These are phyloP conservation scores for Phycomyces nitens DNA, from an alignment of 192 early-diverging fungal species.

Conservation along the genomic window DNA sequence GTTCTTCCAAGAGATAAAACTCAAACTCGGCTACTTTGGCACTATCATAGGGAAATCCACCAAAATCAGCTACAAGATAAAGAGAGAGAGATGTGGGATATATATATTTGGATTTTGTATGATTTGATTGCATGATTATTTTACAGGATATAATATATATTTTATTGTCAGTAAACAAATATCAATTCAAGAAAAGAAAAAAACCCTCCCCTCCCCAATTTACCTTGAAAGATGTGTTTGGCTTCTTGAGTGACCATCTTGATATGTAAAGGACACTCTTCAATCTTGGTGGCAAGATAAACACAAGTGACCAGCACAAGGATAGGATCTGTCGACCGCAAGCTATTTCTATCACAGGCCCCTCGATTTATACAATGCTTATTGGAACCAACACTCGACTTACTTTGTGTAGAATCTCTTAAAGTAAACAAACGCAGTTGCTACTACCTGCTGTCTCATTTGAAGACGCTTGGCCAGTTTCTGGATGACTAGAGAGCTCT, in stretches of 20 bases:
- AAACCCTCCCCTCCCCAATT: too few relatives aligned
- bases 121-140: too few relatives aligned
- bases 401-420: constrained; percentile 88
- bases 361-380: background rate
- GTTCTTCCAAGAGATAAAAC: constrained; percentile 86
- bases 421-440: constrained; percentile 83
- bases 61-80: constrained; percentile 33
- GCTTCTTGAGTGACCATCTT: constrained; percentile 53
- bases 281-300: constrained; percentile 87
- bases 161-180: too few relatives aligned
- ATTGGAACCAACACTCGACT: constrained; percentile 21
- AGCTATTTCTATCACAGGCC: constrained; percentile 56
- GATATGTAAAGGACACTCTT: constrained; percentile 70
- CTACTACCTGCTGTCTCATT: constrained; percentile 78
- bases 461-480: constrained; percentile 68
- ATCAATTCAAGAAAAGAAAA: too few relatives aligned
- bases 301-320: constrained; percentile 78
- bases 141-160: too few relatives aligned
- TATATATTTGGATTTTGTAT: background rate
- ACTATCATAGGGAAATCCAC: constrained; percentile 63
- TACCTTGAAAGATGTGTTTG: constrained; percentile 40
- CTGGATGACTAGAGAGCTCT: constrained; percentile 61
- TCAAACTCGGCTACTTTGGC: constrained; percentile 87
- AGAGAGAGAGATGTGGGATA: background rate
- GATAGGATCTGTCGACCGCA: constrained; percentile 70